Base-by-base conservation (phyloP, 2,329 filamentous ascomycete genomes). In the Penicillium occitanis region DNA sequence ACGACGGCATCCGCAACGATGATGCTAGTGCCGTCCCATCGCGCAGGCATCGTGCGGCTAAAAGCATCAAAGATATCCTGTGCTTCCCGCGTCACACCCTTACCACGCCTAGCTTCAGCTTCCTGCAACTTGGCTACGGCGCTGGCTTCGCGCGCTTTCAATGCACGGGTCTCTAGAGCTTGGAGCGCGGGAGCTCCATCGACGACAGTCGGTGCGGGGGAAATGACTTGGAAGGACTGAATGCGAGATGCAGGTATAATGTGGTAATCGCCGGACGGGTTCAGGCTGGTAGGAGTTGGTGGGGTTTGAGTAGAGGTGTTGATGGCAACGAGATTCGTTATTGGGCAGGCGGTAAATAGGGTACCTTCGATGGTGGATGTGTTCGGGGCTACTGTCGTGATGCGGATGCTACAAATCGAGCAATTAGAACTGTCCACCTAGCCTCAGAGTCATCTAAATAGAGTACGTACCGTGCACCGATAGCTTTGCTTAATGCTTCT, bases 31-130 rank as follows among this genome's bases (percentile, higher is more conserved):
- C 83, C 84, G 69, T 86, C 82, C 87, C 87, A 90, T 67, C 85
- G 81, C 33, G 85, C 82, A 10, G 86, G 86, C 73, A 86, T 87
- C 75, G 86, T 86, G 70, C 85, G 82, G 68, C 82, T 83, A 63
- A 90, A 81, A 11, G 84, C 82, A 77, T 89, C 86, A 70, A 87
- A 90, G 17, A 90, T 78, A 63, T 87, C 86, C 75, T 90, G 87
- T 30, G 84, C 87, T 69, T 88, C 86, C 44, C 79, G 82, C 44
- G 81, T 85, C 7, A 89, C 87, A 10, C 86, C 86, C 75, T 86
- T 87, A 64, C 86, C 87, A 66, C 83, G 81, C 64, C 83, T 82
- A n/a, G 82, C 80, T 69, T 88, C 86, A 68, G 81, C 79, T 68
- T 87, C 84, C 72, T 87, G 85, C 70, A 86, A 77, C 69, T 86